A percentile compares a stretch with the other conserved stretches of the same genome.
These are phyloP conservation scores for Aspergillus ochraceus DNA, from an alignment of 2,329 filamentous ascomycete species.

Conservation along the genomic window DNA sequence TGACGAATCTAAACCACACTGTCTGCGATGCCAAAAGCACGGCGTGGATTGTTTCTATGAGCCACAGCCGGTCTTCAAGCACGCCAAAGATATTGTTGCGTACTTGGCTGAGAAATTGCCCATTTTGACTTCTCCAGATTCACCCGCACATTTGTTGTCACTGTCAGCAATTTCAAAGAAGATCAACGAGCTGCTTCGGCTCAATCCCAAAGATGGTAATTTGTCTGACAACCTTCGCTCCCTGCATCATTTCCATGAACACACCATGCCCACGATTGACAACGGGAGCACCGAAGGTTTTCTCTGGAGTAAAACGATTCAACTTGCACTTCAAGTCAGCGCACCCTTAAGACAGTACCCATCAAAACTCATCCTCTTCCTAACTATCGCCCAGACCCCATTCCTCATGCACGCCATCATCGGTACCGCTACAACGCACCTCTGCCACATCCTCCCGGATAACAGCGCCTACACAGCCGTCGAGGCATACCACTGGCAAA, in stretches of 20 bases:
- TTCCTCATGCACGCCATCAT: constrained; percentile 41
- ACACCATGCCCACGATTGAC: constrained; percentile 15
- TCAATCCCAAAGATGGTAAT: constrained; percentile 4
- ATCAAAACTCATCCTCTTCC: background rate
- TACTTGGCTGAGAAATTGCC: constrained; percentile 16
- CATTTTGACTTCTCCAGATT: constrained; percentile 14
- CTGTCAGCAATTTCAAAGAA: constrained; percentile 20
- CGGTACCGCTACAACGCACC: constrained; percentile 31
- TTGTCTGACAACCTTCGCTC: constrained; percentile 17
- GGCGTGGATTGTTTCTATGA: constrained; percentile 32
- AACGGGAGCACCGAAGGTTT: constrained; percentile 14
- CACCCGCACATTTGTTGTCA: constrained; percentile 21
- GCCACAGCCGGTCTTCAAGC: background rate
- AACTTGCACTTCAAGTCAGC: constrained; percentile 32
- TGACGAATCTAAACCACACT: constrained; percentile 35
- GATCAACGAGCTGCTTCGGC: constrained; percentile 25
- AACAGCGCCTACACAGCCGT: constrained; percentile 27
- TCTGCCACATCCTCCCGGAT: constrained; percentile 28
- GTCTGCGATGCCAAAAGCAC: constrained; percentile 32
- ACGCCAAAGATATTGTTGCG: constrained; percentile 12
- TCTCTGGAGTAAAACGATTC: constrained; percentile 26
- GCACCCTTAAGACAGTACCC: background rate
- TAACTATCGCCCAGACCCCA: constrained; percentile 26
- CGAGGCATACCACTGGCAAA: constrained; percentile 41
- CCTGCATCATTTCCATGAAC: constrained; percentile 30